Base-by-base conservation (phyloP, 495 filamentous ascomycete genomes). In the Aspergillus indologenus region DNA sequence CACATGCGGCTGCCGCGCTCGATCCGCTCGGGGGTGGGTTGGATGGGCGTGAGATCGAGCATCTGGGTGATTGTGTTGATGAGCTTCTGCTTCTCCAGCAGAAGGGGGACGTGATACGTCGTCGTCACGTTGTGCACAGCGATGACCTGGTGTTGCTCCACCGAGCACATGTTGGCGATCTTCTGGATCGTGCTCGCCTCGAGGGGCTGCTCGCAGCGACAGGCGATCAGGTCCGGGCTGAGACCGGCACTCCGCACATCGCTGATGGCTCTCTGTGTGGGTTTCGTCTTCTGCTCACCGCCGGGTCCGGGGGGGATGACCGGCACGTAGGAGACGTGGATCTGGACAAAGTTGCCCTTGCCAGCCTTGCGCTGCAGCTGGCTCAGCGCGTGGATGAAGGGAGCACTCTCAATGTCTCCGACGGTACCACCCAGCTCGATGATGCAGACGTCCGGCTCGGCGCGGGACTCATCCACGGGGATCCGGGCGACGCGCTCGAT, bases 281-380 rank as follows among this genome's bases (percentile, higher is more conserved):
- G 94, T 73, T 98, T 98, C 15, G 91, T 97, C 85, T 98, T 98
- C 74, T 94, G 84, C 76, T 98, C 94, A 18, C 49, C 61, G 8
- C 72, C 67, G 29, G 48, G 48, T 51, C 48, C 48, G 0, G 48
- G 48, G 3, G 48, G 48, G 11, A 84, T 77, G 3, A 92, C 75
- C 0, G 91, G 92, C 19, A 96, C 83, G 48, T 88, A 85, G 9
- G 84, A 90, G 45, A 96, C 92, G 67, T 91, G 86, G 59, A 94
- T 96, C 70, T 90, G 86, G 61, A 90, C 66, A 72, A 97, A 96
- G 73, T 96, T 94, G 63, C 83, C 77, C 69, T 85, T 88, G 57
- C 89, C 90, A 50, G 82, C 86, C 46, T 85, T 80, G 53, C 86
- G 74, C 50, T 85, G 80, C 45, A 96, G 81, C 69, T 95, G 89